These are phyloP conservation scores for Penicillium simplicissimum DNA, from an alignment of 495 filamentous ascomycete genomes.

Conservation along the genomic window DNA sequence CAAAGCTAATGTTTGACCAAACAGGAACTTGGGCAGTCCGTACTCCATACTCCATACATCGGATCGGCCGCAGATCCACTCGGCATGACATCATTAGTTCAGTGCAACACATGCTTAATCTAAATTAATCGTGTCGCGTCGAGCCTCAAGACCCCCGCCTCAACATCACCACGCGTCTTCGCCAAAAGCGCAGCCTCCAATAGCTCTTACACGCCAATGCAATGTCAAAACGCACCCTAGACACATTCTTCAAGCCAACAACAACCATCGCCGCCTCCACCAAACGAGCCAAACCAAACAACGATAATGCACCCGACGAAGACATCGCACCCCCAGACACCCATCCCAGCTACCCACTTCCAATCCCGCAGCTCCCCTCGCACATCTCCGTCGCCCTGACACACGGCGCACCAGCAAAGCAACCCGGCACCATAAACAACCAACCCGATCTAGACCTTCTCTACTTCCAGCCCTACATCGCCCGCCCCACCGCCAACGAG, in stretches of 20 bases:
- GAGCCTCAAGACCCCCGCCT: not conserved
- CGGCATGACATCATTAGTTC: constrained; percentile 16
- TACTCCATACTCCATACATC: no score
- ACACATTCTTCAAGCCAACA: constrained; percentile 29
- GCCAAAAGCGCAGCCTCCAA: no score
- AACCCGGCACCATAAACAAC: constrained; percentile 49
- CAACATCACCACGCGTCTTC: not conserved
- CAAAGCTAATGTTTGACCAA: not conserved
- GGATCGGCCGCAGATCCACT: constrained; percentile 6
- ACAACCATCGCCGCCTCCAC: not conserved
- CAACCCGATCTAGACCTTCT: constrained; percentile 66
- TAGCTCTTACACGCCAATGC: not conserved
- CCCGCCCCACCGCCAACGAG: constrained; percentile 47
- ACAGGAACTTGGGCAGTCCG: not conserved
- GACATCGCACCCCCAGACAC: constrained; percentile 13
- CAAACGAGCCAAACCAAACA: constrained; percentile 22
- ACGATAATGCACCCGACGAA: not conserved
- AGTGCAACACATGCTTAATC: not conserved
- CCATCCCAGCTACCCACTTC: constrained; percentile 63
- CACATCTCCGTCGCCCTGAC: constrained; percentile 39
- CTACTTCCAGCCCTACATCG: constrained; percentile 67
- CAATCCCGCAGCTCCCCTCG: constrained; percentile 56
- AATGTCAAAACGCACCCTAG: constrained; percentile 33
- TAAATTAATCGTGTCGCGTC: not conserved
- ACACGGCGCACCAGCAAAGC: constrained; percentile 27